Evolutionary conservation across 1,284 basidiomycete species (phyloP).

Genomic region (Marasmius tenuissimus): DNA sequence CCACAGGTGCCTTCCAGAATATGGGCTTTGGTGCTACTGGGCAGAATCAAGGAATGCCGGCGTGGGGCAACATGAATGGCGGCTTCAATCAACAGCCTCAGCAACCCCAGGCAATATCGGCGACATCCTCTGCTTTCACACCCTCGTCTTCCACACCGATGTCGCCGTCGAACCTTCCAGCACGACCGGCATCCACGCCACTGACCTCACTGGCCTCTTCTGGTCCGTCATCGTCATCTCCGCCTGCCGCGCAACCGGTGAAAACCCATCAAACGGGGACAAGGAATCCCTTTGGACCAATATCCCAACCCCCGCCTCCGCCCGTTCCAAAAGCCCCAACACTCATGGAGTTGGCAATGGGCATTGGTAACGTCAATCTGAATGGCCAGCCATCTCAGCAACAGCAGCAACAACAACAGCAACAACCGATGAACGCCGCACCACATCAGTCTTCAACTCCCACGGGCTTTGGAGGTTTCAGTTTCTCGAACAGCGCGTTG

Average conservation of each 20-base stretch:
- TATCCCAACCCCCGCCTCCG: constrained; percentile 66
- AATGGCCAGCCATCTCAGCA: constrained; percentile 23
- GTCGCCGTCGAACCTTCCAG: constrained; percentile 30
- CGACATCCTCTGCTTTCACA: constrained; percentile 19
- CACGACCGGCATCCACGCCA: constrained; percentile 71
- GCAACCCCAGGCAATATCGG: not conserved
- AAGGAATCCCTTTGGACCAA: constrained; percentile 91
- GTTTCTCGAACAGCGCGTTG: constrained; percentile 39
- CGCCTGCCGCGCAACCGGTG: constrained; percentile 58
- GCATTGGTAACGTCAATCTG: constrained; percentile 25
- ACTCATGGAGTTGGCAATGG: constrained; percentile 77
- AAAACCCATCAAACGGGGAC: constrained; percentile 91
- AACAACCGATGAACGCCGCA: constrained; percentile 28
- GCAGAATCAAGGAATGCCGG: constrained; percentile 7
- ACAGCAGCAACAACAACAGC: constrained; percentile 32
- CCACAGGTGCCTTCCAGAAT: constrained; percentile 3
- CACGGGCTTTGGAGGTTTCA: constrained; percentile 29
- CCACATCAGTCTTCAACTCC: constrained; percentile 4
- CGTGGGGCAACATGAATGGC: constrained; percentile 2
- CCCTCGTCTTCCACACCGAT: constrained; percentile 13
- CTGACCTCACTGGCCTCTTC: constrained; percentile 39
- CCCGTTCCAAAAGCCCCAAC: constrained; percentile 77
- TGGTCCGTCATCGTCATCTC: constrained; percentile 31
- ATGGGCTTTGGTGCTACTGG: not conserved
- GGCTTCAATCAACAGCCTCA: not conserved